phyloP scores from a whole-genome alignment of 192 early-diverging fungal species.

The Entomortierella beljakovae region DNA sequence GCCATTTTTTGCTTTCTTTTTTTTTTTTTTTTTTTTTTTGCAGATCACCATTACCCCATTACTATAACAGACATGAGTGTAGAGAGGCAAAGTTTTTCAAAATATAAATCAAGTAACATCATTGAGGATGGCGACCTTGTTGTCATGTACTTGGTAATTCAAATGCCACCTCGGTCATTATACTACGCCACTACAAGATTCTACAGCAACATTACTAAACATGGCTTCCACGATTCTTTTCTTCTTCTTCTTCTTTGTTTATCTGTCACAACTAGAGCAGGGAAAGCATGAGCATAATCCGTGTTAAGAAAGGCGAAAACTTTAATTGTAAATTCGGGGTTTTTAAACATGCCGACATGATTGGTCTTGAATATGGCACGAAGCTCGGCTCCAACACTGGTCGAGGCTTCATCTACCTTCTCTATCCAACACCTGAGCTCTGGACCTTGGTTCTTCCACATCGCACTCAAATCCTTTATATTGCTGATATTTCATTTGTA shows the following conservation, averaged over 20 bases:
- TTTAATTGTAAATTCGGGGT: conserved; percentile 85
- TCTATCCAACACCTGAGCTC: conserved; percentile 94
- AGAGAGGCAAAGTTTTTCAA: conserved; percentile 49
- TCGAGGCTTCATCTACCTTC: conserved; percentile 83
- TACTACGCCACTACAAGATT: neutral
- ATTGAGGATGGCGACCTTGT: conserved; percentile 87
- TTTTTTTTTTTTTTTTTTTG: conserved; percentile 8
- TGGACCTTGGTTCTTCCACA: conserved; percentile 95
- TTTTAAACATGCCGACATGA: conserved; percentile 85
- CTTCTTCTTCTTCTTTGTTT: neutral
- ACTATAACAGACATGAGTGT: conserved; percentile 19
- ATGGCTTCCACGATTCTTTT: neutral
- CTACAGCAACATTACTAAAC: neutral
- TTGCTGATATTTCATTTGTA: conserved; percentile 95
- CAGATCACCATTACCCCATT: neutral
- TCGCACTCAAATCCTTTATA: conserved; percentile 96
- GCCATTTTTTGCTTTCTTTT: neutral
- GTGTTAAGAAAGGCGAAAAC: conserved; percentile 66
- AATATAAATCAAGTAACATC: conserved; percentile 51
- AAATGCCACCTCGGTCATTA: neutral
- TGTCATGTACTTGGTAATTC: conserved; percentile 78
- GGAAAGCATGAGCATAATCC: conserved; percentile 74
- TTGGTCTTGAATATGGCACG: conserved; percentile 88
- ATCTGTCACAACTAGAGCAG: conserved; percentile 62
- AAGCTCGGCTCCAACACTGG: conserved; percentile 75